Conservation (phyloP, 306 rosid species). For the Trifolium fragiferum region DNA sequence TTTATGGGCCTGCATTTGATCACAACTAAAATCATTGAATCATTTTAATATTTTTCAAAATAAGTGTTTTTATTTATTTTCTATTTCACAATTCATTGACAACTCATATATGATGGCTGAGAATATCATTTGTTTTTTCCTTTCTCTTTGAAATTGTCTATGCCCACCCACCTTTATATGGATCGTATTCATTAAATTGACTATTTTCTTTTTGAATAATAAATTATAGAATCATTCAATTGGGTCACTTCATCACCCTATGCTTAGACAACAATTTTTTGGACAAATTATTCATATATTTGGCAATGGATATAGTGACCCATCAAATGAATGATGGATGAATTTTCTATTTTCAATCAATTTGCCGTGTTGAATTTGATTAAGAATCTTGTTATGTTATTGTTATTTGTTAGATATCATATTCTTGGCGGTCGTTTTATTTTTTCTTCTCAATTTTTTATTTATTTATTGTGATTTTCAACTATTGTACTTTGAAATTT, state of each 20-base stretch:
- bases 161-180: conserved; percentile 40
- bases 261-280: conserved; percentile 29
- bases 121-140: conserved; percentile 1
- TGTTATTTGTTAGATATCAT: conserved; percentile 40
- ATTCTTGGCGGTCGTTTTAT: conserved; percentile 41
- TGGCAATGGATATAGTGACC: conserved; percentile 34
- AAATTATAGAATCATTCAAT: conserved; percentile 42
- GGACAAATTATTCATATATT: conserved; percentile 35
- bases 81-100: conserved; percentile 23
- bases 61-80: background rate
- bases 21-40: conserved; percentile 40
- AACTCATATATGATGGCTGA: conserved; percentile 37
- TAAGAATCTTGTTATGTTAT: conserved; percentile 31
- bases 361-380: conserved; percentile 53
- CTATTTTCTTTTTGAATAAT: conserved; percentile 34
- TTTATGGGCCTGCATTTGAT: conserved; percentile 50
- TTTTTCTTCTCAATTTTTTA: background rate
- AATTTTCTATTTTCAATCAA: conserved; percentile 40
- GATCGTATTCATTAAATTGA: conserved; percentile 42
- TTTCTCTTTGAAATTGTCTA: conserved; percentile 31
- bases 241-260: conserved; percentile 35
- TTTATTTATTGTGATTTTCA: conserved; percentile 41
- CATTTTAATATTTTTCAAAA: background rate
- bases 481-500: conserved; percentile 46
- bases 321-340: conserved; percentile 40